Evolutionary conservation across 2,329 filamentous ascomycete species (phyloP).

Genomic region (Fusarium chlamydosporum): DNA sequence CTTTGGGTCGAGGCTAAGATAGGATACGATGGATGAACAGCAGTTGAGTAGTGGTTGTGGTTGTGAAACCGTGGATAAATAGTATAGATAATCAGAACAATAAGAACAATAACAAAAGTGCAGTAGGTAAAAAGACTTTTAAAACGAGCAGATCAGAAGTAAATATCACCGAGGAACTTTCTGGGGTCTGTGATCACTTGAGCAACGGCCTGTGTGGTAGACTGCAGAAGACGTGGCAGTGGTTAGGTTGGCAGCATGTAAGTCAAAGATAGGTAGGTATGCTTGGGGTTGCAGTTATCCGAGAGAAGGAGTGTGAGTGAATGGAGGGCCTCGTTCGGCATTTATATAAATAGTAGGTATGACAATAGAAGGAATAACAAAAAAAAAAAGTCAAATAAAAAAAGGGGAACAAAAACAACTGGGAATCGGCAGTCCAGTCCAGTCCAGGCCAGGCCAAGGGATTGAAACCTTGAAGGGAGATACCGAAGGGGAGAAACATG

Average conservation of each 20-base stretch:
- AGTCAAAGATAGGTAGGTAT: constrained; percentile 16
- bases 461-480: constrained; percentile 36
- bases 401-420: constrained; percentile 32
- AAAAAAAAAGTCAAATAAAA: constrained; percentile 15
- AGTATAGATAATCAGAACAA: constrained; percentile 18
- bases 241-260: constrained; percentile 19
- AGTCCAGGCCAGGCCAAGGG: constrained; percentile 30
- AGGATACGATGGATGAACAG: not conserved
- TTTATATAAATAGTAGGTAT: constrained; percentile 34
- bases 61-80: constrained; percentile 20
- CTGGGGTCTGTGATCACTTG: constrained; percentile 32
- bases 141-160: constrained; percentile 5
- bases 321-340: constrained; percentile 29
- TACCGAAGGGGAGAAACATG: constrained; percentile 14
- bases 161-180: constrained; percentile 13
- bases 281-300: constrained; percentile 24
- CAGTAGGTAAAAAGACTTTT: not conserved
- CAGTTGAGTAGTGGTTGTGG: constrained; percentile 4
- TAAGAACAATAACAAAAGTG: constrained; percentile 6
- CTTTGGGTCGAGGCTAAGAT: not conserved
- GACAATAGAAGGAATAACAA: not conserved
- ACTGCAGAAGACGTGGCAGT: constrained; percentile 40
- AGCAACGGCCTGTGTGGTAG: constrained; percentile 29
- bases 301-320: constrained; percentile 3
- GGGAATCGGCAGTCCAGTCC: constrained; percentile 16